A percentile compares a stretch with the other conserved stretches of the same genome.
These are phyloP conservation scores for Xylaria sp. DNA, from an alignment of 2,329 filamentous ascomycete species.

Conservation along the genomic window DNA sequence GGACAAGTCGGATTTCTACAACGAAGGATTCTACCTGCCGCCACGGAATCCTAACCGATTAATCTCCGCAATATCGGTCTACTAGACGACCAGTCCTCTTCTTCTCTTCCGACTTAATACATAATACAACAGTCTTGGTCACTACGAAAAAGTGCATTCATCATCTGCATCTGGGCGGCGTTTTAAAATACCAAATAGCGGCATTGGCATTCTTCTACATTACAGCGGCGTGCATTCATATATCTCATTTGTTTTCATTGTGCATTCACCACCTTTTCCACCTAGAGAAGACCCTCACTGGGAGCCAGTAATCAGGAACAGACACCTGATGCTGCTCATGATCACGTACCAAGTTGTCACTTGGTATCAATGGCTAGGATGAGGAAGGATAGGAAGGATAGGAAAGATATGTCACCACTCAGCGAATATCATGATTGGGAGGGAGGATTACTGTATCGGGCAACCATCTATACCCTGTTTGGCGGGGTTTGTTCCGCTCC, in stretches of 20 bases:
- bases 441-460: slow-evolving; percentile 45
- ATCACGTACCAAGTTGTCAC: slow-evolving; percentile 36
- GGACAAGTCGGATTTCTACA: slow-evolving; percentile 58
- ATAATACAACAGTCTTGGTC: slow-evolving; percentile 40
- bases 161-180: slow-evolving; percentile 53
- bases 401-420: slow-evolving; percentile 47
- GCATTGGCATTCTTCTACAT: slow-evolving; percentile 48
- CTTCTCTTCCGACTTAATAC: slow-evolving; percentile 47
- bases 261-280: slow-evolving; percentile 27
- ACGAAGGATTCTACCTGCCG: slow-evolving; percentile 65
- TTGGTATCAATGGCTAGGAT: slow-evolving; percentile 21
- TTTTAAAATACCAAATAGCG: slow-evolving; percentile 51
- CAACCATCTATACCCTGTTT: slow-evolving; percentile 39
- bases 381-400: slow-evolving; percentile 13
- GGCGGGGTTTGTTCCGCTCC: slow-evolving; percentile 45
- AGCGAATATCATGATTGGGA: slow-evolving; percentile 40
- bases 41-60: slow-evolving; percentile 62
- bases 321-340: slow-evolving; percentile 30
- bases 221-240: slow-evolving; percentile 44
- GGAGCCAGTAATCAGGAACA: slow-evolving; percentile 25
- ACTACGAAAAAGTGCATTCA: slow-evolving; percentile 44
- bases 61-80: slow-evolving; percentile 67
- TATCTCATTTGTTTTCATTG: slow-evolving; percentile 41
- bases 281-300: slow-evolving; percentile 21
- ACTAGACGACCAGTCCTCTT: slow-evolving; percentile 54